phyloP scores from a whole-genome alignment of 2,329 filamentous ascomycete species.

The Neonectria ditissima region DNA sequence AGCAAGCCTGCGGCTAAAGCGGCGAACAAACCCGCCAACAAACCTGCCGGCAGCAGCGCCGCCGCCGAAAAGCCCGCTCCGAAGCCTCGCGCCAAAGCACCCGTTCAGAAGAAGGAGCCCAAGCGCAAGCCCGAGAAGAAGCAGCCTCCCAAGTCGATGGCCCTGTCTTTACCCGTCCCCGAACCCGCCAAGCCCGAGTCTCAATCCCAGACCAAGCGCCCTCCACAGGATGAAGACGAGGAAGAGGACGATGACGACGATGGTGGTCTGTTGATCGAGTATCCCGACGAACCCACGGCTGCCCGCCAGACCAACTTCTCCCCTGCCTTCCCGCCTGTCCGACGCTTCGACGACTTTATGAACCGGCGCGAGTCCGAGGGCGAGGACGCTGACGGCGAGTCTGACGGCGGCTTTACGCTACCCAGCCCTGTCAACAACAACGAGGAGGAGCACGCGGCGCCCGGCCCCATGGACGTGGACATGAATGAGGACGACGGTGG shows the following conservation, averaged over 20 bases:
- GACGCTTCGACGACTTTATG: constrained; percentile 67
- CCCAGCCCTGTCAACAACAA: constrained; percentile 64
- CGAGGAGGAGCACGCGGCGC: constrained; percentile 40
- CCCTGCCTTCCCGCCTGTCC: constrained; percentile 59
- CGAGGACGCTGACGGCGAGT: constrained; percentile 61
- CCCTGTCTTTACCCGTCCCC: constrained; percentile 52
- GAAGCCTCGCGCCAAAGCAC: constrained; percentile 42
- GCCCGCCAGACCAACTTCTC: constrained; percentile 58
- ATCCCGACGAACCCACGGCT: constrained; percentile 62
- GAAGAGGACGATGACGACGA: constrained; percentile 69
- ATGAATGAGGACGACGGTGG: constrained; percentile 47
- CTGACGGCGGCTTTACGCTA: constrained; percentile 62
- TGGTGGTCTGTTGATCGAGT: constrained; percentile 69
- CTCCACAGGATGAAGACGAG: constrained; percentile 59
- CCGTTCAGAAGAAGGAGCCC: constrained; percentile 46
- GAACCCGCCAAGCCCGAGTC: constrained; percentile 37
- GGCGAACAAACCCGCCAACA: constrained; percentile 32
- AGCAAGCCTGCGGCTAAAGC: constrained; percentile 33
- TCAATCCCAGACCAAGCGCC: constrained; percentile 44
- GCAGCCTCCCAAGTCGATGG: constrained; percentile 49
- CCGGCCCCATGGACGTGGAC: constrained; percentile 46
- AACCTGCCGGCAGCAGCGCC: constrained; percentile 1
- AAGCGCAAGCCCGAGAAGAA: constrained; percentile 52
- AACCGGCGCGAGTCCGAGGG: constrained; percentile 59
- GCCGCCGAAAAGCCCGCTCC: constrained; percentile 34